Evolutionary conservation across 1,139 yeast genomes (phyloP).

Genomic region (Hemisphaericaspora xylofermentans): DNA sequence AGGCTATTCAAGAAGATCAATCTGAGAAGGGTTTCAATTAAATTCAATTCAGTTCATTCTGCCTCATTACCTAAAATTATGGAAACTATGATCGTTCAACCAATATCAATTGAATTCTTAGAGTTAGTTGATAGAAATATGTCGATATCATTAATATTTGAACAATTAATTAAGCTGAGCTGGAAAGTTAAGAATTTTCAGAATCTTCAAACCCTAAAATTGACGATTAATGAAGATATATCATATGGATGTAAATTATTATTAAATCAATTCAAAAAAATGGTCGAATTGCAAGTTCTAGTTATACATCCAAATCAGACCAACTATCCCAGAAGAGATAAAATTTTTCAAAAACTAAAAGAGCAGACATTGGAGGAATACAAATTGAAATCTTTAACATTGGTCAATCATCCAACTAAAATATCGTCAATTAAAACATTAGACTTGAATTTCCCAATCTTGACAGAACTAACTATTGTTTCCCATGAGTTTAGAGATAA

Average conservation of each 20-base stretch:
- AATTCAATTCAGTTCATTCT: slow-evolving; percentile 25
- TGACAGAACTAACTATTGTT: slow-evolving; percentile 27
- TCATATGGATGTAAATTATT: slow-evolving; percentile 11
- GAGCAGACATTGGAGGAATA: slow-evolving; percentile 4
- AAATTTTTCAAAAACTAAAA: slow-evolving; percentile 15
- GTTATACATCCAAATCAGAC: slow-evolving; percentile 14
- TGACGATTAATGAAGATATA: slow-evolving; percentile 22
- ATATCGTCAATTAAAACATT: not conserved
- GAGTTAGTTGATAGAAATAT: slow-evolving; percentile 28
- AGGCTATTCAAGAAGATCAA: slow-evolving; percentile 25
- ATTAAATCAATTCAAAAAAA: slow-evolving; percentile 28
- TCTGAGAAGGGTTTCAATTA: slow-evolving; percentile 18
- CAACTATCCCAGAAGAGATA: slow-evolving; percentile 22
- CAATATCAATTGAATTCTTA: slow-evolving; percentile 16
- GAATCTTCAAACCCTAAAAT: slow-evolving; percentile 21
- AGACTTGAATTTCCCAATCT: slow-evolving; percentile 20
- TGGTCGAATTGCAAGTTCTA: slow-evolving; percentile 25
- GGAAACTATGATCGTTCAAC: slow-evolving; percentile 23
- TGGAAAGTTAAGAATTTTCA: slow-evolving; percentile 29
- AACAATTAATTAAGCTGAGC: slow-evolving; percentile 24
- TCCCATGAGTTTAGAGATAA: slow-evolving; percentile 32
- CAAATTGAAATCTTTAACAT: slow-evolving; percentile 20
- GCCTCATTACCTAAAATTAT: slow-evolving; percentile 23
- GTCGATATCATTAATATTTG: slow-evolving; percentile 26
- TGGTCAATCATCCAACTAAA: slow-evolving; percentile 27